Conservation (phyloP, 78 protist species). For the Pigoraptor vietnamica region DNA sequence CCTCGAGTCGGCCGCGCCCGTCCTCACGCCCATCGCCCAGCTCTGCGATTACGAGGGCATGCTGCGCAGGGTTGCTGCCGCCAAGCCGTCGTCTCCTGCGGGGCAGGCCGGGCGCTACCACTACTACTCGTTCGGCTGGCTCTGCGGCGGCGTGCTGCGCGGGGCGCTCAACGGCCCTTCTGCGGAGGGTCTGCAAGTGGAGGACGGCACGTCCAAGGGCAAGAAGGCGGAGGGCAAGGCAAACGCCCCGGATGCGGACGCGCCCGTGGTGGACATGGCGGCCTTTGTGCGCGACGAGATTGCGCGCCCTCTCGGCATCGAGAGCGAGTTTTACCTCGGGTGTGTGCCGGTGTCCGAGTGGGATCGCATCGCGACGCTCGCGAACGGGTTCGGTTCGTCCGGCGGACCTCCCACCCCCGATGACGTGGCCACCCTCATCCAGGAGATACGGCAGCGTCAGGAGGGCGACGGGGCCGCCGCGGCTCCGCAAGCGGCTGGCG, state of each 20-base stretch:
- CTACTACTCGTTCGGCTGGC: conserved; percentile 12
- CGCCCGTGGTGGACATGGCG: no score
- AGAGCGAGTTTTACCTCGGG: neutral
- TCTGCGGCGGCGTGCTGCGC: neutral
- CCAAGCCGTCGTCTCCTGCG: neutral
- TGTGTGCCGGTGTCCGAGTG: neutral
- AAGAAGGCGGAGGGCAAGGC: no score
- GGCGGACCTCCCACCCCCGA: neutral
- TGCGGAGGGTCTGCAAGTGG: no score
- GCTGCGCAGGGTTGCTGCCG: neutral
- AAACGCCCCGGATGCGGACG: no score
- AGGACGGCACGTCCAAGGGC: no score
- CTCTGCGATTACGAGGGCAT: neutral
- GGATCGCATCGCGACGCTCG: neutral
- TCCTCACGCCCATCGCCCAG: neutral
- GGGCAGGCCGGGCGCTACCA: neutral
- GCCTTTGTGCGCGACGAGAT: neutral
- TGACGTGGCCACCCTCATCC: neutral
- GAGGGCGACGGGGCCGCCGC: no score
- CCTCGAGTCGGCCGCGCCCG: neutral
- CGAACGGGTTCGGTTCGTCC: neutral
- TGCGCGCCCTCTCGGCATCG: neutral
- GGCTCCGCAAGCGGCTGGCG: no score
- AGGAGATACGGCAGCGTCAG: no score
- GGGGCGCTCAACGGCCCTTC: neutral